Base-by-base conservation (phyloP, 495 filamentous ascomycete genomes). In the Podospora anserina region DNA sequence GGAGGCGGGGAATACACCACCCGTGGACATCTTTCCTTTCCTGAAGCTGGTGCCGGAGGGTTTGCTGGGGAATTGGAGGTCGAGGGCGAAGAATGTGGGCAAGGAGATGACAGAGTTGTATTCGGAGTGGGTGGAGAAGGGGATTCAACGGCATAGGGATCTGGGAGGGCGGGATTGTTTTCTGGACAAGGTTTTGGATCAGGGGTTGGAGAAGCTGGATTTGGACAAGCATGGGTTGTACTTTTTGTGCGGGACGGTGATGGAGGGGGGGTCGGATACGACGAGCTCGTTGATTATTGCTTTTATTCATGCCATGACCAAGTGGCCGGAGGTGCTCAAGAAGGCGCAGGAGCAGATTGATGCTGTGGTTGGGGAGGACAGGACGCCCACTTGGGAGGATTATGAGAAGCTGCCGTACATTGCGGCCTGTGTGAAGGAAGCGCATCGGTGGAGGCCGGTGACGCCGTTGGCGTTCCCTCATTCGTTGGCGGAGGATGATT, bases 261-360 rank as follows among this genome's bases (percentile, higher is more conserved):
- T 82, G 70, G 80, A 86, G 74, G 83, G 80, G 3, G 85, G 83
- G 7, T 79, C 78, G 1, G 85, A 87, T 69, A 86, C 84, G 2
- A 66, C 79, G 5, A 70, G 76, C 16, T 68, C 70, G 0, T 61
- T 80, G 15, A 75, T 80, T 13, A 55, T 80, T 1, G 73, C 79
- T 1, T 74, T 85, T 59, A 74, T 86, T 2, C 77, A 80, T 5
- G 84, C 84, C 2, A 77, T 86, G 79, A 74, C 74, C 11, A 64
- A 75, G 56, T 78, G 72, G 59, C 81, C 82, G 0, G 74, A 81
- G 16, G 77, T 83, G 1, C 77, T 78, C 23, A 72, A 66, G n/a
- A 67, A 56, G 58, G 77, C 72, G 0, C 72, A 75, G 28, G 68
- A 13, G 5, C 72, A 78, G 61, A 70, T 78, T 20, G 73, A 77